phyloP scores from a whole-genome alignment of 208 protist genomes.

The Trypanosoma lewisi region DNA sequence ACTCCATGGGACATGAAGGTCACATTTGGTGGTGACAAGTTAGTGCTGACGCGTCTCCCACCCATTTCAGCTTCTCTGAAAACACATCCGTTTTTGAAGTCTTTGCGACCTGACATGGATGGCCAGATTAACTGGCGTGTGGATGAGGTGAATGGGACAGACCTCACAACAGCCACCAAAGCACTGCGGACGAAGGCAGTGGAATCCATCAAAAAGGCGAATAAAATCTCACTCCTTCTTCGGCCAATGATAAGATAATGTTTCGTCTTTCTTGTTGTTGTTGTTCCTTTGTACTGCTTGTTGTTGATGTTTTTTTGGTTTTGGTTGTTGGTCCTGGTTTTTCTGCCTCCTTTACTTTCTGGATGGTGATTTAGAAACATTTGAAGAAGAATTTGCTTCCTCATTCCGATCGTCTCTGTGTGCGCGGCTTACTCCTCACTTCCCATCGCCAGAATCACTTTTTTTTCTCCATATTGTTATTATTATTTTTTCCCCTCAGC shows the following conservation, averaged over 20 bases:
- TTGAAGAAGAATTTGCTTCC: not conserved
- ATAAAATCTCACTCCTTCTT: constrained; percentile 25
- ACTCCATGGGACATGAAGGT: constrained; percentile 54
- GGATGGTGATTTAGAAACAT: not conserved
- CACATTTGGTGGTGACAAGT: constrained; percentile 34
- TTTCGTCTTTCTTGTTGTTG: not conserved
- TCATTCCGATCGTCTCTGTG: not conserved
- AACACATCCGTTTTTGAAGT: constrained; percentile 44
- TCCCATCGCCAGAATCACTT: not conserved
- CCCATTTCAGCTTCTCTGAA: constrained; percentile 28
- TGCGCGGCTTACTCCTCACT: too few relatives aligned
- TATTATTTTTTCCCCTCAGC: not conserved
- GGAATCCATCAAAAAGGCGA: constrained; percentile 43
- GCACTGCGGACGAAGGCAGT: constrained; percentile 32
- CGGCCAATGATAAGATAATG: constrained; percentile 15
- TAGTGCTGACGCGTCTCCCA: constrained; percentile 48
- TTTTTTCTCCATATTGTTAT: not conserved
- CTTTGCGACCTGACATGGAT: constrained; percentile 29
- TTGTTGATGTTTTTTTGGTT: too few relatives aligned
- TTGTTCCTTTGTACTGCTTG: too few relatives aligned
- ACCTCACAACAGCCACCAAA: constrained; percentile 35
- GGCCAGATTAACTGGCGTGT: constrained; percentile 50
- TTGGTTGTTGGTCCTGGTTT: too few relatives aligned
- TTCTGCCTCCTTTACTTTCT: too few relatives aligned
- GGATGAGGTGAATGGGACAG: constrained; percentile 58